Evolutionary conservation across 2,329 filamentous ascomycete species (phyloP).

Genomic region (Botrytis elliptica): DNA sequence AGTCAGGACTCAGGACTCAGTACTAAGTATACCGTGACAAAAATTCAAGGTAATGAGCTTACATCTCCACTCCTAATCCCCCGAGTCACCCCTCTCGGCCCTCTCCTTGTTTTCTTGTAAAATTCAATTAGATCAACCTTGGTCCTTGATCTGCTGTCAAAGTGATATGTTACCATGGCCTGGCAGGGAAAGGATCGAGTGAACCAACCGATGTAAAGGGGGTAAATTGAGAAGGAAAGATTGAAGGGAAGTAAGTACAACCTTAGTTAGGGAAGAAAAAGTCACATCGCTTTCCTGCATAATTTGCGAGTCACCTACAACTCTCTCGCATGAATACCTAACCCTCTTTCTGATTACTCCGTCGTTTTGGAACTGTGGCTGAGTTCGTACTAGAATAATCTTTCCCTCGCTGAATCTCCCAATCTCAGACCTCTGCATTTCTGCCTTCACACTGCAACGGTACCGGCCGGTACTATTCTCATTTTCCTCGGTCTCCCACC

Average conservation of each 20-base stretch:
- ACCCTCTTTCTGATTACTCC: neutral
- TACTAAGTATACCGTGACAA: neutral
- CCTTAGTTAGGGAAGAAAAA: neutral
- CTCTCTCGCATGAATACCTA: neutral
- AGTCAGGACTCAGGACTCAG: neutral
- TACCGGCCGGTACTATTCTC: neutral
- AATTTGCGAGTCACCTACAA: conserved; percentile 8
- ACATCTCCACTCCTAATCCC: neutral
- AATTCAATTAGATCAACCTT: conserved; percentile 1
- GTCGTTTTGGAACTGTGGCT: neutral
- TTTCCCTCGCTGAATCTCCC: neutral
- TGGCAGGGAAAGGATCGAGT: neutral
- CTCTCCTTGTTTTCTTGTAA: neutral
- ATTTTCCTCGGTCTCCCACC: neutral
- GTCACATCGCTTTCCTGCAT: conserved; percentile 6
- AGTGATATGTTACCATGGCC: neutral
- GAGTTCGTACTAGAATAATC: neutral
- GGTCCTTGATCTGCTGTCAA: conserved; percentile 5
- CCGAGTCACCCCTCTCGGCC: neutral
- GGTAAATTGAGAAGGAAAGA: neutral
- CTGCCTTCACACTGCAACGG: neutral
- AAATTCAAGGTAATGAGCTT: conserved; percentile 1
- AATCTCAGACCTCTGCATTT: neutral
- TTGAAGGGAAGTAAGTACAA: neutral
- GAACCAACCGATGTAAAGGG: conserved; percentile 10